Evolutionary conservation across 2,329 filamentous ascomycete genomes (phyloP), one percentile per base, ranked within the genome.

Genomic region (Cadophora sp.): DNA sequence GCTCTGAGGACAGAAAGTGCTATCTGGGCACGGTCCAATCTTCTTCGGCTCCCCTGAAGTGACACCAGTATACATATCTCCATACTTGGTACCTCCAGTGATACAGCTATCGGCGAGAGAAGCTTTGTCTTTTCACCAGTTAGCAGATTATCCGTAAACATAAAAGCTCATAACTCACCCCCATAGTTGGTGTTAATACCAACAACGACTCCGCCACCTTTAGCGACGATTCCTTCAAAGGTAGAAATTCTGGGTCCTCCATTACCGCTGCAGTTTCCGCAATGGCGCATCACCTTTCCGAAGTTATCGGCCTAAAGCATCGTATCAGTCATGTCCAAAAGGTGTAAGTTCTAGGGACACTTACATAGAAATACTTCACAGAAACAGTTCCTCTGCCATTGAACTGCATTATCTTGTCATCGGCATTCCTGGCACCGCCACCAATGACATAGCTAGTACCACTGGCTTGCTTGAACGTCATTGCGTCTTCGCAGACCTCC

Each of bases 261-360:
- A 78, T 62, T 79, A 78, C 47, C 76, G 16, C 76, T 77, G 76
- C 82, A 84, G 78, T 84, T 84, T 43, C 27, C 27, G 72, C 83
- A 85, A 70, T 77, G 80, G 59, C 83, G 81, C 65, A 81, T 81
- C 33, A 85, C 74, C 70, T 85, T 85, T 62, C 83, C 83, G 50
- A 80, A 80, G 70, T 80, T 76, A 68, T 78, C 76, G 65, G 79
- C 79, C 56, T 77, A 80, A 72, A 81, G 13, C 3, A 24, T 51
- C 5, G 13, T 4, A 24, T 51, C 14, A 51, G 48, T 4, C 2
- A 22, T 1, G 22, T 45, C 41, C 0, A 39, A 39, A 39, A 0
- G 6, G 7, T 13, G 7, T 2, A 45, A 18, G 2, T 2, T 1
- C n/a, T 5, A 16, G 14, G 16, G 13, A 45, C 41, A 27, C 48